A percentile compares a stretch with the other conserved stretches of the same genome.
phyloP scores from a whole-genome alignment of 352 stramenopile genomes.

The Globisporangium carolinianum region DNA sequence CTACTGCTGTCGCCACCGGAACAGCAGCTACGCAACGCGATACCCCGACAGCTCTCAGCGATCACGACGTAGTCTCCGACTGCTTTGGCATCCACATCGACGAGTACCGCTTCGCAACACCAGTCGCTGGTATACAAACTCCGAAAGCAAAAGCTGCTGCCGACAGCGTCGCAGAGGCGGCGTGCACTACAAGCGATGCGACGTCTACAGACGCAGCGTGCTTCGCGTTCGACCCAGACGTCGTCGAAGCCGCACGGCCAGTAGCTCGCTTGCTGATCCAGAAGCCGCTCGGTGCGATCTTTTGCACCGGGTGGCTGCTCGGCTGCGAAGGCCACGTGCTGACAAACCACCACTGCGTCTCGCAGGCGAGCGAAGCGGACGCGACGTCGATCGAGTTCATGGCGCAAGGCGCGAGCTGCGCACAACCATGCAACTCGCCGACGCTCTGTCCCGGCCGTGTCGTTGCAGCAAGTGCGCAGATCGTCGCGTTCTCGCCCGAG shows the following conservation, averaged over 20 bases:
- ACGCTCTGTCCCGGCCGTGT: slow-evolving; percentile 25
- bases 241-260: slow-evolving; percentile 16
- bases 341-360: slow-evolving; percentile 55
- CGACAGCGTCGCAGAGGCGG: background rate
- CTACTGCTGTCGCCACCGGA: background rate
- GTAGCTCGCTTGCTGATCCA: slow-evolving; percentile 40
- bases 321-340: slow-evolving; percentile 49
- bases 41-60: background rate
- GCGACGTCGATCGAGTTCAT: slow-evolving; percentile 38
- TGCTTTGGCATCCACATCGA: slow-evolving; percentile 35
- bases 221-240: slow-evolving; percentile 8
- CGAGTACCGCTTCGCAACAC: slow-evolving; percentile 18
- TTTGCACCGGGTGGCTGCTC: slow-evolving; percentile 47
- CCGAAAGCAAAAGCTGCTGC: background rate
- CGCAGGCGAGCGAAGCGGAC: slow-evolving; percentile 18
- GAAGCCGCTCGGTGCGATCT: slow-evolving; percentile 27
- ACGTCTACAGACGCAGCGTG: slow-evolving; percentile 23
- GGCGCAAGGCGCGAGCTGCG: slow-evolving; percentile 21
- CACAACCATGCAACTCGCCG: slow-evolving; percentile 18
- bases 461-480: slow-evolving; percentile 20
- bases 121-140: too few relatives aligned
- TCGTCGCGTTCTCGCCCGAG: slow-evolving; percentile 23
- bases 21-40: background rate
- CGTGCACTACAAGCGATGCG: slow-evolving; percentile 14
- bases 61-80: background rate